A percentile compares a stretch with the other conserved stretches of the same genome.
Conservation (phyloP, 2,329 filamentous ascomycete genomes). For the Fusarium pseudonygamai region DNA sequence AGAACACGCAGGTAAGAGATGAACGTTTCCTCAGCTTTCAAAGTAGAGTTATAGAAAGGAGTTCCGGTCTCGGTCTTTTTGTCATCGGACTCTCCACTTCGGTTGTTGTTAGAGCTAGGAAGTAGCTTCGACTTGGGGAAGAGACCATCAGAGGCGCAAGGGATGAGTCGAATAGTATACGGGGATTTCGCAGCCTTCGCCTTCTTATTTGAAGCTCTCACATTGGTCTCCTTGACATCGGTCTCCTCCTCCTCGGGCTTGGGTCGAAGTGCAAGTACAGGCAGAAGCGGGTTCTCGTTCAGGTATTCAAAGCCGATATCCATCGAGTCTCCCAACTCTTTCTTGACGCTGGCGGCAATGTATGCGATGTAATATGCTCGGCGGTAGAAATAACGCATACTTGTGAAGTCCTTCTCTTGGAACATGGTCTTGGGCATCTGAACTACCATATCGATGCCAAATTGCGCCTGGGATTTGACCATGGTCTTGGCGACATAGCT, state of each 20-base stretch:
- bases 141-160: slow-evolving; percentile 72
- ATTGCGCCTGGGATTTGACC: slow-evolving; percentile 66
- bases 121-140: slow-evolving; percentile 79
- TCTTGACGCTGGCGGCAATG: slow-evolving; percentile 75
- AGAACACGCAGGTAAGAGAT: slow-evolving; percentile 80
- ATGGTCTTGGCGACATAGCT: slow-evolving; percentile 84
- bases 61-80: slow-evolving; percentile 63
- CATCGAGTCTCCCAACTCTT: slow-evolving; percentile 62
- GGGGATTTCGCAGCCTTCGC: slow-evolving; percentile 47
- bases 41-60: slow-evolving; percentile 87
- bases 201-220: slow-evolving; percentile 39
- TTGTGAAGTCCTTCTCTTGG: slow-evolving; percentile 93
- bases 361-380: slow-evolving; percentile 90
- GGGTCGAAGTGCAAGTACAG: slow-evolving; percentile 65
- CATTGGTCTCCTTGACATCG: slow-evolving; percentile 20
- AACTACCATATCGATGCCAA: slow-evolving; percentile 83
- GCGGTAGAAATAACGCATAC: slow-evolving; percentile 95
- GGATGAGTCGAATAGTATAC: slow-evolving; percentile 78
- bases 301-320: slow-evolving; percentile 71
- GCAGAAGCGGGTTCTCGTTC: slow-evolving; percentile 79
- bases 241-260: slow-evolving; percentile 36
- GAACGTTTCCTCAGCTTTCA: slow-evolving; percentile 81
- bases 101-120: slow-evolving; percentile 75
- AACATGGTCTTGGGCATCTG: slow-evolving; percentile 84
- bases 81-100: slow-evolving; percentile 60